phyloP scores from a whole-genome alignment of 495 filamentous ascomycete genomes.

The Thermochaetoides thermophila region DNA sequence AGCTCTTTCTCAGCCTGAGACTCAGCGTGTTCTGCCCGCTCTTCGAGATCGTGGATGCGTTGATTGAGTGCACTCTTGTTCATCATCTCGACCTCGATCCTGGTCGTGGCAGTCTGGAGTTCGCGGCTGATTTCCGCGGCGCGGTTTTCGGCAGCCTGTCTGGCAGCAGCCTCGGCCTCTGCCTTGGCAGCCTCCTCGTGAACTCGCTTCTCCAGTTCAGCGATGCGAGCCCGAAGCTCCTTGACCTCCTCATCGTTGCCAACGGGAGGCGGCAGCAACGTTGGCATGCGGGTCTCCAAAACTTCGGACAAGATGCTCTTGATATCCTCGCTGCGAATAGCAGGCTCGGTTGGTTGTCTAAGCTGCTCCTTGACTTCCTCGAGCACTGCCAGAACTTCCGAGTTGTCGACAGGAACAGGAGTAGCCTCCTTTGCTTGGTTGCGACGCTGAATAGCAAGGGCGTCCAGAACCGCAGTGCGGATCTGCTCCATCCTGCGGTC shows the following conservation, averaged over 20 bases:
- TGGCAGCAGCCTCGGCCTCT: slow-evolving; percentile 24
- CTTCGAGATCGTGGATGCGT: slow-evolving; percentile 33
- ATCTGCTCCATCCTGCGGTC: slow-evolving; percentile 76
- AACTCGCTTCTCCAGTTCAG: slow-evolving; percentile 32
- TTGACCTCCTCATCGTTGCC: slow-evolving; percentile 19
- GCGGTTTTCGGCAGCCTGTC: slow-evolving; percentile 29
- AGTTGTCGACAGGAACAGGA: slow-evolving; percentile 12
- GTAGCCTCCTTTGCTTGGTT: slow-evolving; percentile 12
- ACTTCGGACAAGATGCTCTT: slow-evolving; percentile 44
- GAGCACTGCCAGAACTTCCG: slow-evolving; percentile 20
- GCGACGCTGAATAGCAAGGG: slow-evolving; percentile 45
- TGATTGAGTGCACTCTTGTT: slow-evolving; percentile 32
- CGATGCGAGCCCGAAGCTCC: slow-evolving; percentile 25
- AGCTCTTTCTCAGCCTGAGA: slow-evolving; percentile 40
- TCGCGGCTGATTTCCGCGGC: slow-evolving; percentile 28
- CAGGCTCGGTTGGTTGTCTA: slow-evolving; percentile 24
- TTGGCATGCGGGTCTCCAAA: slow-evolving; percentile 33
- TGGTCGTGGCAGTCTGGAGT: slow-evolving; percentile 32
- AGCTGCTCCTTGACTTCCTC: slow-evolving; percentile 37
- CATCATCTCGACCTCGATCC: slow-evolving; percentile 38
- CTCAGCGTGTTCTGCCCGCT: slow-evolving; percentile 28
- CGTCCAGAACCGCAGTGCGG: slow-evolving; percentile 64
- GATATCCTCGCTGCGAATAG: slow-evolving; percentile 40
- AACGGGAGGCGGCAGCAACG: slow-evolving; percentile 19
- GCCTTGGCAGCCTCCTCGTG: slow-evolving; percentile 25